A percentile compares a stretch with the other conserved stretches of the same genome.
Conservation (phyloP, 495 filamentous ascomycete species). For the Collariella sp. region DNA sequence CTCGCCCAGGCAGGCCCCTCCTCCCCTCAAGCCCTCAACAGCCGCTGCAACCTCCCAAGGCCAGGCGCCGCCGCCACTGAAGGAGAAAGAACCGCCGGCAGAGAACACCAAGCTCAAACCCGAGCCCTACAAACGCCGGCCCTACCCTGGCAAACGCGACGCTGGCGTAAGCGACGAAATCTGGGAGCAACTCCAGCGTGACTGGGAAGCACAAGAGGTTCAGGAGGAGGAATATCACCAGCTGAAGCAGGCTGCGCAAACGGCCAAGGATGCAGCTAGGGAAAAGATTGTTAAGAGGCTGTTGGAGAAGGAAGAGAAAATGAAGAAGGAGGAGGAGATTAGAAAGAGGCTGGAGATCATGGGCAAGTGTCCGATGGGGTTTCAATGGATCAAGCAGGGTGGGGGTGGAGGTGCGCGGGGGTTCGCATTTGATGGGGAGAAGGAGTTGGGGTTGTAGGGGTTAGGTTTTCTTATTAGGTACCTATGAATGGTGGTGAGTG, state of each 20-base stretch:
- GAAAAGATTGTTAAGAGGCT: conserved; percentile 23
- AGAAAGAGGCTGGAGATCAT: conserved; percentile 40
- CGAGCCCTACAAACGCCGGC: no score
- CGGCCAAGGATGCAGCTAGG: conserved; percentile 15
- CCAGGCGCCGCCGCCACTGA: neutral
- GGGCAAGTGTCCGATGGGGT: conserved; percentile 46
- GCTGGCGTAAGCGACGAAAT: conserved; percentile 49
- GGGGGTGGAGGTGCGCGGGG: conserved; percentile 50
- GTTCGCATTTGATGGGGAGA: conserved; percentile 33
- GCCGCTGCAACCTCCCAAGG: neutral
- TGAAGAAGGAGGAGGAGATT: conserved; percentile 32
- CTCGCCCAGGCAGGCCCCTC: neutral
- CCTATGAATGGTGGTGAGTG: no score
- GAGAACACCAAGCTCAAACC: neutral
- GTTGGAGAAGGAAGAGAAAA: conserved; percentile 23
- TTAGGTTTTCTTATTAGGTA: no score
- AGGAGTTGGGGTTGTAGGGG: neutral
- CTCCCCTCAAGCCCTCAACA: neutral
- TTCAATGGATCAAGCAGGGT: conserved; percentile 45
- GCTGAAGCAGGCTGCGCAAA: conserved; percentile 18
- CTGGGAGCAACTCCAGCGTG: conserved; percentile 51
- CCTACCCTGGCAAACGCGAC: conserved; percentile 34
- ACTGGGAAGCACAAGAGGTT: conserved; percentile 33
- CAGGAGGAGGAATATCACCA: conserved; percentile 23
- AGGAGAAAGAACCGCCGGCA: conserved; percentile 1